Percentiles rank a stretch among this genome's conserved stretches.
These are phyloP conservation scores for Saksenaea oblongispora DNA, from an alignment of 371 early-diverging fungal genomes.

Conservation along the genomic window DNA sequence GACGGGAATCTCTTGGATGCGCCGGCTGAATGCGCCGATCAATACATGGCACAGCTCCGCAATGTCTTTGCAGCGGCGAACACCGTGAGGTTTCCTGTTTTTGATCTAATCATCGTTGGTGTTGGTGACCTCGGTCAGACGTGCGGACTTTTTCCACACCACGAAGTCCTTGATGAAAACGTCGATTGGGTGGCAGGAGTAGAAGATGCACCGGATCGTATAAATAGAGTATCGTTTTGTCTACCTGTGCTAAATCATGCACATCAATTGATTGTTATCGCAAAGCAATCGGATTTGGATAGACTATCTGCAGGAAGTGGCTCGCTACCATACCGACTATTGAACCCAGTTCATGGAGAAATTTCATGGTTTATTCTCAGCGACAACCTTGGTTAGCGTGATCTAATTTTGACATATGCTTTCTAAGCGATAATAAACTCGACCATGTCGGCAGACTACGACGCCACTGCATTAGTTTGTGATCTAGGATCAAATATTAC, in stretches of 20 bases:
- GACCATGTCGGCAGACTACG: no score
- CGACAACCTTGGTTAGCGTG: not conserved
- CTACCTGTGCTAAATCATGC: conserved; percentile 12
- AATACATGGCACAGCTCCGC: conserved; percentile 42
- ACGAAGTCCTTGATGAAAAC: conserved; percentile 5
- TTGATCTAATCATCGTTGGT: conserved; percentile 91
- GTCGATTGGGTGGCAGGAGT: conserved; percentile 8
- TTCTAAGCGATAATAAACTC: not conserved
- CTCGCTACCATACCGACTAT: not conserved
- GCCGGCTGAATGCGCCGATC: conserved; percentile 7
- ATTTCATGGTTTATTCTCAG: not conserved
- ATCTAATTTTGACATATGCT: not conserved
- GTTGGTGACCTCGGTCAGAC: conserved; percentile 43
- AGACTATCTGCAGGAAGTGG: not conserved
- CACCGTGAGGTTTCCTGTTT: conserved; percentile 51
- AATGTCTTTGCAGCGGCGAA: conserved; percentile 57
- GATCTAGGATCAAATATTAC: no score
- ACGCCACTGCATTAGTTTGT: no score
- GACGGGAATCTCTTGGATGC: not conserved
- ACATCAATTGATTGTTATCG: conserved; percentile 1
- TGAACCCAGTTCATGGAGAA: not conserved
- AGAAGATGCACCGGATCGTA: conserved; percentile 2
- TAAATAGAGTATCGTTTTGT: conserved; percentile 8
- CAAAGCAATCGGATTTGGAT: not conserved
- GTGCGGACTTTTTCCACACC: conserved; percentile 7